These are phyloP conservation scores for Pleurotus citrinopileatus DNA, from an alignment of 768 basidiomycete genomes.

Conservation along the genomic window DNA sequence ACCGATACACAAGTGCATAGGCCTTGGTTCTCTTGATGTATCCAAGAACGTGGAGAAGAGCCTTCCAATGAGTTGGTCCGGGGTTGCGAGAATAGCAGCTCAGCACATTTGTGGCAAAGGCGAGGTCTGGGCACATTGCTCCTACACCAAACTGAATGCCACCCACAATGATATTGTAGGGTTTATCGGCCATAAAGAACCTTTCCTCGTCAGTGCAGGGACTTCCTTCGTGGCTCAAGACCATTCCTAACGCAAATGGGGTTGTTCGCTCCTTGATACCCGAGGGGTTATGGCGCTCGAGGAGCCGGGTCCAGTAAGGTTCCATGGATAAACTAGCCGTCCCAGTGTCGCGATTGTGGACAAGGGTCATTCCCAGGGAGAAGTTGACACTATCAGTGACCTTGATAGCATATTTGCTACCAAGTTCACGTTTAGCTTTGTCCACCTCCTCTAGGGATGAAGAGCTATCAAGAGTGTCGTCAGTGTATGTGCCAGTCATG, in stretches of 20 bases:
- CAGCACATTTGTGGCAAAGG: not conserved
- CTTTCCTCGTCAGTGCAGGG: not conserved
- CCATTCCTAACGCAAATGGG: constrained; percentile 11
- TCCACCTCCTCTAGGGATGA: constrained; percentile 1
- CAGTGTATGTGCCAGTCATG: constrained; percentile 11
- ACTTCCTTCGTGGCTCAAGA: not conserved
- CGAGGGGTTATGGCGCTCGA: too few relatives aligned
- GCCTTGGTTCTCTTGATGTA: not conserved
- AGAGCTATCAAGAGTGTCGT: constrained; percentile 10
- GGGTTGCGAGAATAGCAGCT: not conserved
- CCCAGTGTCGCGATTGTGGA: not conserved
- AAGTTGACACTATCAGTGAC: constrained; percentile 4
- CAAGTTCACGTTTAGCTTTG: constrained; percentile 10
- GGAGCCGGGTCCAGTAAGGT: too few relatives aligned
- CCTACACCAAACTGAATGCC: not conserved
- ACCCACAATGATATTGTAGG: constrained; percentile 9
- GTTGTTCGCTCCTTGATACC: too few relatives aligned
- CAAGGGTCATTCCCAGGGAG: constrained; percentile 7
- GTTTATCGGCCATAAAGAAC: constrained; percentile 10
- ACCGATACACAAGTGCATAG: not conserved
- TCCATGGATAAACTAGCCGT: too few relatives aligned
- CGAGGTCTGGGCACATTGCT: not conserved
- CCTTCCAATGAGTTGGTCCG: not conserved
- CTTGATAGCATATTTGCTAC: not conserved
- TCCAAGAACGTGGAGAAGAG: not conserved